Conservation (phyloP, 768 basidiomycete species). For the Sarcomyxa edulis region DNA sequence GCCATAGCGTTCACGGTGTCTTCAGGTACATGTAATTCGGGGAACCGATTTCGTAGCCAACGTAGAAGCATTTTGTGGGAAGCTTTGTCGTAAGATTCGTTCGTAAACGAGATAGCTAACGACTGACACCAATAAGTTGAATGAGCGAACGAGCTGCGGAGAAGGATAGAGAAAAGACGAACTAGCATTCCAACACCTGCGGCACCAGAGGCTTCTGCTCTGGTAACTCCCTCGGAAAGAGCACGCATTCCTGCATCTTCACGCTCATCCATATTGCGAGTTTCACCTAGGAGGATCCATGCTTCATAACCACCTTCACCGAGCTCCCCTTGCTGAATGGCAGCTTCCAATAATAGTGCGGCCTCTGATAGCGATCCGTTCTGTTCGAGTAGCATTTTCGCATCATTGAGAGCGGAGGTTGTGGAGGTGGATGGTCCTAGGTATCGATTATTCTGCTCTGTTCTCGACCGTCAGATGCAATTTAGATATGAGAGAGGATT, state of each 20-base stretch:
- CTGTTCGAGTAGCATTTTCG: slow-evolving; percentile 68
- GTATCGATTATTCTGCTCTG: slow-evolving; percentile 73
- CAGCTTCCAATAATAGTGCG: slow-evolving; percentile 83
- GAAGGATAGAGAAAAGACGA: slow-evolving; percentile 20
- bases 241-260: slow-evolving; percentile 82
- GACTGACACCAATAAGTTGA: slow-evolving; percentile 46
- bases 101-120: slow-evolving; percentile 93
- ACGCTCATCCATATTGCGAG: slow-evolving; percentile 84
- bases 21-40: slow-evolving; percentile 46
- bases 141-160: neutral
- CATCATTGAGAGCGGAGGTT: slow-evolving; percentile 57
- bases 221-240: slow-evolving; percentile 63
- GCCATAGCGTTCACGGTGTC: slow-evolving; percentile 50
- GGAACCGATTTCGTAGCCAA: slow-evolving; percentile 73
- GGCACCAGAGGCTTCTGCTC: slow-evolving; percentile 60
- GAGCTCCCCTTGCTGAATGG: slow-evolving; percentile 76
- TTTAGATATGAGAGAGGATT: slow-evolving; percentile 4
- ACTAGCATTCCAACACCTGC: slow-evolving; percentile 73
- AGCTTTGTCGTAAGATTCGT: slow-evolving; percentile 85
- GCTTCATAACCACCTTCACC: slow-evolving; percentile 83
- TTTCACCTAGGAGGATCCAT: slow-evolving; percentile 90
- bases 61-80: slow-evolving; percentile 82
- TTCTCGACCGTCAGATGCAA: slow-evolving; percentile 1
- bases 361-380: slow-evolving; percentile 89
- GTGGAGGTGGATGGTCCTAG: slow-evolving; percentile 44